A percentile compares a stretch with the other conserved stretches of the same genome.
These are phyloP conservation scores for Citrus cavaleriei DNA, from an alignment of 345 rosid species.

Conservation along the genomic window DNA sequence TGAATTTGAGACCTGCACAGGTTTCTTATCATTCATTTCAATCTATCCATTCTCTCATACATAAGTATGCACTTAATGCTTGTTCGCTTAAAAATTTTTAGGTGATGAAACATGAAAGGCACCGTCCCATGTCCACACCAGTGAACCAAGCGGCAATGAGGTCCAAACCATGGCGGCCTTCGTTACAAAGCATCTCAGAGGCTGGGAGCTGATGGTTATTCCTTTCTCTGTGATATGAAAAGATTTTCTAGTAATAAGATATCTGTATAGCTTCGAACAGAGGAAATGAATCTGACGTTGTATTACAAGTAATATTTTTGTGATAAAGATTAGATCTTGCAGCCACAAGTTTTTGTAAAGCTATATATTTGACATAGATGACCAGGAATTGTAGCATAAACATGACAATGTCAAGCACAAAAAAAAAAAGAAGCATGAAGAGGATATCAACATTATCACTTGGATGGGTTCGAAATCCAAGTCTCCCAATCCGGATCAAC, in stretches of 20 bases:
- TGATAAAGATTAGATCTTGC: slow-evolving; percentile 9
- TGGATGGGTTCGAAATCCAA: slow-evolving; percentile 26
- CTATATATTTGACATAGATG: neutral
- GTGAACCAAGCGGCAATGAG: slow-evolving; percentile 38
- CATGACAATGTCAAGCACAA: neutral
- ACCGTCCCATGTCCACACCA: slow-evolving; percentile 38
- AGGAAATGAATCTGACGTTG: slow-evolving; percentile 20
- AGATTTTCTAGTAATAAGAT: slow-evolving; percentile 27
- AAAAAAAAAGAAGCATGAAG: neutral
- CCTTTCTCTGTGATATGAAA: slow-evolving; percentile 3
- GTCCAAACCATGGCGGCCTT: slow-evolving; percentile 83
- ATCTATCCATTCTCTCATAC: neutral
- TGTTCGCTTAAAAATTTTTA: slow-evolving; percentile 15
- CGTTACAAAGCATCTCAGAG: slow-evolving; percentile 84
- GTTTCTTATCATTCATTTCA: neutral
- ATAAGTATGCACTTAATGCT: neutral
- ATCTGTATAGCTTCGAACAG: slow-evolving; percentile 38
- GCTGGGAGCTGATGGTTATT: slow-evolving; percentile 41
- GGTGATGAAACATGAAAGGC: slow-evolving; percentile 52
- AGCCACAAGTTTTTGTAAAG: neutral
- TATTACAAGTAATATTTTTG: slow-evolving; percentile 4
- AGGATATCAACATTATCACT: slow-evolving; percentile 6
- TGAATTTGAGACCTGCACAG: neutral
- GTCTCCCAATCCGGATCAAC: slow-evolving; percentile 37
- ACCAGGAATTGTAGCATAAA: neutral